These are phyloP conservation scores for Scedosporium dehoogii DNA, from an alignment of 2,329 filamentous ascomycete species.

Conservation along the genomic window DNA sequence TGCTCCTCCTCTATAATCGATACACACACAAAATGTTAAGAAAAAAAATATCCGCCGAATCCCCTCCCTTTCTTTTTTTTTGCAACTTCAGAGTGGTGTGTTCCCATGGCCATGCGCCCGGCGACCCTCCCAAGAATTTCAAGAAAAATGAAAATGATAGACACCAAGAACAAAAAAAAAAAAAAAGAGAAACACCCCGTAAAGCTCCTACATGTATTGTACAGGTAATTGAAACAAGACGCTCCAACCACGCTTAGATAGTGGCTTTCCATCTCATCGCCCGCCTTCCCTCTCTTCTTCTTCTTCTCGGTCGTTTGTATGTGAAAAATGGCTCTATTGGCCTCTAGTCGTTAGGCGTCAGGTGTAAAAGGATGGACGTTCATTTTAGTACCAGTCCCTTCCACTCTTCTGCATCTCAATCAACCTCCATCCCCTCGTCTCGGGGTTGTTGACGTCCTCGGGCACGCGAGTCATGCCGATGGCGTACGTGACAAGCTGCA, in stretches of 20 bases:
- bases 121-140: background rate
- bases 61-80: background rate
- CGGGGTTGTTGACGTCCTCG: slow-evolving; percentile 93
- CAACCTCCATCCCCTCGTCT: slow-evolving; percentile 92
- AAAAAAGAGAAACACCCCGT: background rate
- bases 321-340: background rate
- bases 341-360: background rate
- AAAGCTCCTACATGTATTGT: slow-evolving; percentile 1
- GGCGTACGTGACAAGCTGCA: slow-evolving; percentile 95
- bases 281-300: background rate
- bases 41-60: background rate
- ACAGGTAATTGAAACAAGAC: background rate
- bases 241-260: background rate
- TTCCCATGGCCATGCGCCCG: background rate
- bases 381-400: slow-evolving; percentile 61
- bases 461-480: slow-evolving; percentile 90
- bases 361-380: slow-evolving; percentile 1
- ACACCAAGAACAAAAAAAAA: background rate
- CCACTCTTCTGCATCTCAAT: slow-evolving; percentile 99
- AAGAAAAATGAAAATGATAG: background rate
- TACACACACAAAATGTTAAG: background rate
- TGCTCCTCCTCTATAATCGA: background rate
- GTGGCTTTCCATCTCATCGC: background rate
- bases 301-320: slow-evolving; percentile 1
- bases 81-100: background rate